Percentiles rank a stretch among this genome's conserved stretches.
Evolutionary conservation across 371 early-diverging fungal genomes (phyloP).

Genomic region (Rhizopus arrhizus): DNA sequence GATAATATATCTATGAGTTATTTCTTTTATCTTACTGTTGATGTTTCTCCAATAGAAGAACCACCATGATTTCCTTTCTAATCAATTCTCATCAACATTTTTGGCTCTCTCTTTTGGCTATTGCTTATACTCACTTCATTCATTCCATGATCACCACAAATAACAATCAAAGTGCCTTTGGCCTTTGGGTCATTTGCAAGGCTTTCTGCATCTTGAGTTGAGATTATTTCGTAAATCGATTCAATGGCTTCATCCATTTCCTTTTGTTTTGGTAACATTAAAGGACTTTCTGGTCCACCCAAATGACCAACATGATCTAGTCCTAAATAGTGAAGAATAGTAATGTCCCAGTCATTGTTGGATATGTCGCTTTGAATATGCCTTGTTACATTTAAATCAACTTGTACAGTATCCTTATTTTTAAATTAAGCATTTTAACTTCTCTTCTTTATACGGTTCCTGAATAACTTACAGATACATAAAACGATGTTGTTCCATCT

Average conservation of each 20-base stretch:
- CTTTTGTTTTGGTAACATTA: conserved; percentile 78
- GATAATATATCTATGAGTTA: too few relatives aligned
- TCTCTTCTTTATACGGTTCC: background rate
- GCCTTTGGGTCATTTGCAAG: conserved; percentile 33
- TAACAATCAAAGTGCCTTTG: conserved; percentile 82
- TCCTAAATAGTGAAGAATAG: conserved; percentile 92
- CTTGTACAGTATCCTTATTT: conserved; percentile 73
- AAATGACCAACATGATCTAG: conserved; percentile 95
- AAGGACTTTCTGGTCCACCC: conserved; percentile 78
- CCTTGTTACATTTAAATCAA: conserved; percentile 79
- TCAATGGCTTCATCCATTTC: conserved; percentile 78
- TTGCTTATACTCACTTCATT: conserved; percentile 65
- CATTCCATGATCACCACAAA: conserved; percentile 99
- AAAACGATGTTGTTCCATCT: conserved; percentile 83
- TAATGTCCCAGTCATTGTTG: conserved; percentile 75
- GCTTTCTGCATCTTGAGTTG: conserved; percentile 49
- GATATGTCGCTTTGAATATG: conserved; percentile 69
- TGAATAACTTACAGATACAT: conserved; percentile 61
- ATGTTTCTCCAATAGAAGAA: conserved; percentile 64
- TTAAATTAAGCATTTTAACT: background rate
- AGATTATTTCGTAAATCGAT: conserved; percentile 52
- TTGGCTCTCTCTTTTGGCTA: background rate
- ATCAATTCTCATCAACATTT: background rate
- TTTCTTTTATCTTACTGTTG: conserved; percentile 44
- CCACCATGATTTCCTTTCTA: conserved; percentile 71